Evolutionary conservation across 495 filamentous ascomycete species (phyloP).

Genomic region (Rusavskia elegans): DNA sequence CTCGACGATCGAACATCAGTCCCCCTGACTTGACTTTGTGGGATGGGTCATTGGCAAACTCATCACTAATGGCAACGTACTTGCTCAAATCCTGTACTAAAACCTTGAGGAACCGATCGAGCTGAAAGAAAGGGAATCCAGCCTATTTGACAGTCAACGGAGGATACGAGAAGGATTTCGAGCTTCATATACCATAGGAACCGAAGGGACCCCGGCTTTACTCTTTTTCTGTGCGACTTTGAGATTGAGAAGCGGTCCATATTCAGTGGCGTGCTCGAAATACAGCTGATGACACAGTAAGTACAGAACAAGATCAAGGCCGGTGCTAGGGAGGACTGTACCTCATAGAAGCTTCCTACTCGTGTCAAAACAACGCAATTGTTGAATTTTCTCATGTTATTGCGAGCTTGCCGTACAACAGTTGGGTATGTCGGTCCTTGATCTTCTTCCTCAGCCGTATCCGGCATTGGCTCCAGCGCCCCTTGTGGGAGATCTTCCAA

Average conservation of each 20-base stretch:
- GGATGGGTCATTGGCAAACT: conserved; percentile 56
- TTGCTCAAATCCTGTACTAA: conserved; percentile 80
- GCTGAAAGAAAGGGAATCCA: conserved; percentile 83
- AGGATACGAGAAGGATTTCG: neutral
- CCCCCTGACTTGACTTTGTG: conserved; percentile 55
- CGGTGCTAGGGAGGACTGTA: conserved; percentile 5
- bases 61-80: conserved; percentile 88
- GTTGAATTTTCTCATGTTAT: conserved; percentile 79
- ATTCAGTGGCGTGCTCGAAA: conserved; percentile 81
- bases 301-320: neutral
- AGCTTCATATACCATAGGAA: conserved; percentile 51
- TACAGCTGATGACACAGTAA: conserved; percentile 40
- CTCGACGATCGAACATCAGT: conserved; percentile 64
- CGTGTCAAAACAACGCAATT: conserved; percentile 81
- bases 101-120: conserved; percentile 81
- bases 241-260: conserved; percentile 70
- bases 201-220: conserved; percentile 38
- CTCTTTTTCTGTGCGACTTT: conserved; percentile 76
- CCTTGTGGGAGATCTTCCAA: conserved; percentile 54
- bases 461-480: conserved; percentile 28
- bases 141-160: conserved; percentile 30
- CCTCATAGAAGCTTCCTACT: conserved; percentile 90
- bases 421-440: conserved; percentile 58
- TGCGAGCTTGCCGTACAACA: conserved; percentile 74
- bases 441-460: conserved; percentile 25